Evolutionary conservation across 495 filamentous ascomycete genomes (phyloP).

Genomic region (Amniculicola lignicola): DNA sequence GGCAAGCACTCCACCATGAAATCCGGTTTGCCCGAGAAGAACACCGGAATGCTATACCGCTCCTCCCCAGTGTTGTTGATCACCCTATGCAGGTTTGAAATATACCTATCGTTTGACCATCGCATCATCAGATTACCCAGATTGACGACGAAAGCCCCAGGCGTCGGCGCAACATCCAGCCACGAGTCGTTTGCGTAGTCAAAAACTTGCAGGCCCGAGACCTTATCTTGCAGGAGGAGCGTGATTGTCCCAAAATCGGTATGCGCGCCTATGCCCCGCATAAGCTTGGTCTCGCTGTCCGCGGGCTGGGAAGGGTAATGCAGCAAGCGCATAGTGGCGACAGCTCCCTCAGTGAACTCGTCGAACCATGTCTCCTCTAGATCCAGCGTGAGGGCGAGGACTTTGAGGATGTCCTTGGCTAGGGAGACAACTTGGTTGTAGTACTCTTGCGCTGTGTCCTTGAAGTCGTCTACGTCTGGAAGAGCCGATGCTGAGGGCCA

Average conservation of each 20-base stretch:
- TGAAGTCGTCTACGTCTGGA: constrained; percentile 29
- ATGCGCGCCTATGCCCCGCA: constrained; percentile 40
- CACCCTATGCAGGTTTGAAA: constrained; percentile 43
- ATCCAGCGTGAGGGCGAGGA: constrained; percentile 35
- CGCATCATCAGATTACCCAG: constrained; percentile 41
- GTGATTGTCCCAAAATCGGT: constrained; percentile 46
- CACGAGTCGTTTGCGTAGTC: constrained; percentile 36
- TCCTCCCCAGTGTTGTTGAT: constrained; percentile 28
- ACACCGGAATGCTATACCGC: constrained; percentile 29
- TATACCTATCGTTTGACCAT: constrained; percentile 37
- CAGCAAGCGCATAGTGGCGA: constrained; percentile 37
- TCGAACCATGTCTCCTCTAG: constrained; percentile 19
- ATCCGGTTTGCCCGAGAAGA: constrained; percentile 40
- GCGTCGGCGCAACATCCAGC: constrained; percentile 36
- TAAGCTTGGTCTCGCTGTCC: constrained; percentile 29
- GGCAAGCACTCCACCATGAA: constrained; percentile 17
- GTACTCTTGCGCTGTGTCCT: constrained; percentile 11
- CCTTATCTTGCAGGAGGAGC: constrained; percentile 41
- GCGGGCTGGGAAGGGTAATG: constrained; percentile 38
- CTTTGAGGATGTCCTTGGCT: constrained; percentile 28
- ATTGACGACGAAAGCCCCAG: constrained; percentile 42
- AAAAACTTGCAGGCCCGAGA: constrained; percentile 40
- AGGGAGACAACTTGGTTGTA: constrained; percentile 11
- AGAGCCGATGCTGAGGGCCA: constrained; percentile 29
- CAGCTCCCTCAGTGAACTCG: constrained; percentile 19